These are phyloP conservation scores for Dioszegia aurantiaca DNA, from an alignment of 768 basidiomycete species.

Conservation along the genomic window DNA sequence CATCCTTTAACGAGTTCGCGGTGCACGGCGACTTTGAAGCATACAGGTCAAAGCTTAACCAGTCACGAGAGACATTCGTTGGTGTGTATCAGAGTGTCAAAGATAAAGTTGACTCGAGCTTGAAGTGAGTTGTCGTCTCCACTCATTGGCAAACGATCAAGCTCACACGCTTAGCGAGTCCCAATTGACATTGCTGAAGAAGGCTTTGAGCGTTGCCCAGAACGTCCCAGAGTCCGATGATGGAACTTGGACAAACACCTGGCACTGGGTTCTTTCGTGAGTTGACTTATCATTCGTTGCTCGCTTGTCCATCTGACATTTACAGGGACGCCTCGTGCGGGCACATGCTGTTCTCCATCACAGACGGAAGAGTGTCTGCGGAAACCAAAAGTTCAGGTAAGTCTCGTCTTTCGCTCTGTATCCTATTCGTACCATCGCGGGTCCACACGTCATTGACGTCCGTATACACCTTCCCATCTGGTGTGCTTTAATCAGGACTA, in stretches of 20 bases:
- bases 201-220: conserved; percentile 79
- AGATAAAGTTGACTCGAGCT: conserved; percentile 80
- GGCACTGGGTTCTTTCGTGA: conserved; percentile 90
- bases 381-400: conserved; percentile 89
- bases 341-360: conserved; percentile 78
- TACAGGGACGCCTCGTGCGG: conserved; percentile 87
- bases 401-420: conserved; percentile 22
- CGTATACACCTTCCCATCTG: no score
- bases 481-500: no score
- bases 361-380: conserved; percentile 85
- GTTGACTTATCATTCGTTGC: not conserved
- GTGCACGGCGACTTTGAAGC: conserved; percentile 85
- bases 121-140: conserved; percentile 59
- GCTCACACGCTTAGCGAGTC: conserved; percentile 58
- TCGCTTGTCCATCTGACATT: not conserved
- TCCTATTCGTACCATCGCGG: no score
- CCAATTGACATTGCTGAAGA: conserved; percentile 81
- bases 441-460: no score
- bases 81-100: conserved; percentile 95
- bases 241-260: conserved; percentile 96
- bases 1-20: conserved; percentile 94
- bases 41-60: conserved; percentile 73
- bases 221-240: conserved; percentile 81
- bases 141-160: not conserved
- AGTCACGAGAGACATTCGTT: conserved; percentile 77